Conservation (phyloP, 1,284 basidiomycete species). For the Tilletia walkeri region DNA sequence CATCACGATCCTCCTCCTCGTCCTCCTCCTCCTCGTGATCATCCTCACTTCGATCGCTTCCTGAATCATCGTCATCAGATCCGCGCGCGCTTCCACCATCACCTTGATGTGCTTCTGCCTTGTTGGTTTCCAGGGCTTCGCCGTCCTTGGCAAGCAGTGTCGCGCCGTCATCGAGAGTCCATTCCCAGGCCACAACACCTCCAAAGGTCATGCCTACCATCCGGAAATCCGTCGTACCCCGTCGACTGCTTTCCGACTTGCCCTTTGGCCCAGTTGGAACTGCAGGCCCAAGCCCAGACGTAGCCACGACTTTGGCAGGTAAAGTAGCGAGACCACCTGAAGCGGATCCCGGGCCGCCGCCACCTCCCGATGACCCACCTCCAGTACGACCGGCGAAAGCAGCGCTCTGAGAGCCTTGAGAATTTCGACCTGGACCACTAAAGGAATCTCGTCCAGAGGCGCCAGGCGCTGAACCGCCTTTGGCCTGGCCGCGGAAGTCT, state of each 20-base stretch:
- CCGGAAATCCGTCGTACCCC: conserved; percentile 1
- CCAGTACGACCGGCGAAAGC: neutral
- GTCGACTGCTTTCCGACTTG: neutral
- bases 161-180: conserved; percentile 7
- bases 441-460: neutral
- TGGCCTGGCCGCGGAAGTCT: conserved; percentile 3
- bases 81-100: too few relatives aligned
- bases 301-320: neutral
- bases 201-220: neutral
- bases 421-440: neutral
- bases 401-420: conserved; percentile 7
- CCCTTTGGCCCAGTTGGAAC: conserved; percentile 7
- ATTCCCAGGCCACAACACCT: neutral
- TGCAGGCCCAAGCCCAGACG: neutral
- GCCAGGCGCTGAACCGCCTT: neutral
- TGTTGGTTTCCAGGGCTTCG: neutral
- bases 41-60: neutral
- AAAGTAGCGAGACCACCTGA: neutral
- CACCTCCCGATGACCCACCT: neutral
- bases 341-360: neutral
- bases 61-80: neutral
- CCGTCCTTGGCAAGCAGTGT: neutral
- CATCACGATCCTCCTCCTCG: neutral
- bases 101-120: neutral
- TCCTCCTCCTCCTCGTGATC: neutral